Evolutionary conservation across 768 basidiomycete species (phyloP).

Genomic region (Tulasnella sp.): DNA sequence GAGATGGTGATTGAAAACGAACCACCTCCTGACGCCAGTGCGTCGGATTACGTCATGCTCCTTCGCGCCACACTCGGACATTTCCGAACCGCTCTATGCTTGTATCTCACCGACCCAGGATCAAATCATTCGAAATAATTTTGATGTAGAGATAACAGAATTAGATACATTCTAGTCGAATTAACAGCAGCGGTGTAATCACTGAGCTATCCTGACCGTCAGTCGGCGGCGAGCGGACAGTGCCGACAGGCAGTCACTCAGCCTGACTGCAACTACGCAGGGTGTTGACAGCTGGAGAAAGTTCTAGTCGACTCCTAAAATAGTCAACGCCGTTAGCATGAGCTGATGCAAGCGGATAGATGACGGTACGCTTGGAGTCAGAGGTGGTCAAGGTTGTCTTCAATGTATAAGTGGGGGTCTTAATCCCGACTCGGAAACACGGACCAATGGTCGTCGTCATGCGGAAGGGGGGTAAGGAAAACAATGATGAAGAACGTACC

Average conservation of each 20-base stretch:
- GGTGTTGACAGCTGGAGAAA: no score
- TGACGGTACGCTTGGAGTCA: neutral
- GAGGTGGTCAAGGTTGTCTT: neutral
- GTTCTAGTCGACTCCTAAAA: neutral
- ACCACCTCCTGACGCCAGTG: neutral
- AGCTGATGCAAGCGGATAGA: neutral
- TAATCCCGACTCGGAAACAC: slow-evolving; percentile 13
- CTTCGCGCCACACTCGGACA: neutral
- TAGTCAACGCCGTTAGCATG: neutral
- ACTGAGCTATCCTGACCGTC: no score
- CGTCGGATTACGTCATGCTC: neutral
- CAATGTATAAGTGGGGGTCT: slow-evolving; percentile 12
- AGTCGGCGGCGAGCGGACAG: no score
- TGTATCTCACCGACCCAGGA: no score
- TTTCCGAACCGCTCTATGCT: no score
- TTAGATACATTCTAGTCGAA: no score
- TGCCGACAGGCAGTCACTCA: no score
- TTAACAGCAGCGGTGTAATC: no score
- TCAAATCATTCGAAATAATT: no score
- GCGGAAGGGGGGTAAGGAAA: neutral
- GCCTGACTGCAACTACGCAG: no score
- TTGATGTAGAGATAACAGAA: no score
- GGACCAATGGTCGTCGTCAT: slow-evolving; percentile 11
- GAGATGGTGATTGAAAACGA: neutral
- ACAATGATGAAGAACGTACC: neutral